These are phyloP conservation scores for Maudiozyma saulgeensis DNA, from an alignment of 805 yeast genomes.

Conservation along the genomic window DNA sequence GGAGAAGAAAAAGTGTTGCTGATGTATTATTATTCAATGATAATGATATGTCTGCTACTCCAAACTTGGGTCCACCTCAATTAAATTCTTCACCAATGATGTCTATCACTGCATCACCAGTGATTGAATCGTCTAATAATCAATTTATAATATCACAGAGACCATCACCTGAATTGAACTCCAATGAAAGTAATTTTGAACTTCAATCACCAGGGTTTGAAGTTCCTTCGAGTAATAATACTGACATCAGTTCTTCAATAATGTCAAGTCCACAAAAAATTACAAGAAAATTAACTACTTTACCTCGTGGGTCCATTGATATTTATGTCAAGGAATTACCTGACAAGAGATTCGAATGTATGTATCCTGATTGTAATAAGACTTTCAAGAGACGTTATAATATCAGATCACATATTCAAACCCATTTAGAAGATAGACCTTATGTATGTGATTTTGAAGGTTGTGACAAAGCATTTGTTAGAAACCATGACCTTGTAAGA, in stretches of 20 bases:
- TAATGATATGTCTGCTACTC: background rate
- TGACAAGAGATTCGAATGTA: constrained; percentile 63
- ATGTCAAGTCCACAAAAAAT: constrained; percentile 13
- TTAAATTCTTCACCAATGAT: background rate
- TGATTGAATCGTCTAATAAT: constrained; percentile 24
- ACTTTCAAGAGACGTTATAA: constrained; percentile 81
- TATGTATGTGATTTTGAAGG: constrained; percentile 54
- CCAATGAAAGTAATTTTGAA: constrained; percentile 22
- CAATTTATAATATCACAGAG: constrained; percentile 31
- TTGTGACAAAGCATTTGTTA: constrained; percentile 80
- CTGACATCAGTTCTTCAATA: constrained; percentile 2
- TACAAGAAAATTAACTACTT: constrained; percentile 24
- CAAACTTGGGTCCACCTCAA: constrained; percentile 4
- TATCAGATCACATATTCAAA: constrained; percentile 89
- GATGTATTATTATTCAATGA: background rate
- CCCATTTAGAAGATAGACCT: constrained; percentile 91
- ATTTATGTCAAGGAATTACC: constrained; percentile 75
- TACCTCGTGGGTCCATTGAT: constrained; percentile 88
- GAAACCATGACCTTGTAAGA: constrained; percentile 89
- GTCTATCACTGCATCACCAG: background rate
- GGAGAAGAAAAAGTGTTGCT: background rate
- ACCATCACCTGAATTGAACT: constrained; percentile 37
- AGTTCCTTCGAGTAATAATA: background rate
- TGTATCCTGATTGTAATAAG: constrained; percentile 70
- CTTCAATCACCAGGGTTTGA: constrained; percentile 17